Percentiles rank a stretch among this genome's conserved stretches.
Conservation (phyloP, 2,329 filamentous ascomycete genomes). For the Aspergillus nomiae region DNA sequence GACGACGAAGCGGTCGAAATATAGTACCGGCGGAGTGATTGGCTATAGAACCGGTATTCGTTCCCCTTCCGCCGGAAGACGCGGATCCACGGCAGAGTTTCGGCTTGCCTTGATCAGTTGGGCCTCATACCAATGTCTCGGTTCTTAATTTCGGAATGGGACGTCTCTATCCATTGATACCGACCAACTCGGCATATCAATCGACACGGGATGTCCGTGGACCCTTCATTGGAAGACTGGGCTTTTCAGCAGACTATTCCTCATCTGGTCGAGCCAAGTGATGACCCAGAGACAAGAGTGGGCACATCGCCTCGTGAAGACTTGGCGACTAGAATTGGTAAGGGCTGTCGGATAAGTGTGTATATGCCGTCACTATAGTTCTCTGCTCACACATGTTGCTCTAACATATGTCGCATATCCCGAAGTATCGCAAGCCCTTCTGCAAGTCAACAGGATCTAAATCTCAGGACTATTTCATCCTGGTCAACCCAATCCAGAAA, state of each 20-base stretch:
- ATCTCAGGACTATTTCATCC: neutral
- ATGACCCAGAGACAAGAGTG: neutral
- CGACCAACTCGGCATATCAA: neutral
- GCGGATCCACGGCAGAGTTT: neutral
- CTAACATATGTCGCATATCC: neutral
- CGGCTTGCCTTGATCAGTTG: neutral
- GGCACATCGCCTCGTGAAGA: neutral
- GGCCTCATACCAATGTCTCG: neutral
- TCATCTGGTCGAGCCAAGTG: neutral
- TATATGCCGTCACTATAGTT: neutral
- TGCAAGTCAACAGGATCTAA: neutral
- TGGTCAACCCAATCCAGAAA: neutral
- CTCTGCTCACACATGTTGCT: neutral
- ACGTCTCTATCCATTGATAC: neutral
- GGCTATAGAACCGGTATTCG: neutral
- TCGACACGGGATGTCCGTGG: neutral
- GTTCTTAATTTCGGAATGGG: neutral
- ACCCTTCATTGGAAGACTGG: neutral
- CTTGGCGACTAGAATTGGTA: neutral
- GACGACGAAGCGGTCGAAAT: neutral
- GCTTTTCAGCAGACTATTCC: neutral
- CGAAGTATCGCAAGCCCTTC: neutral
- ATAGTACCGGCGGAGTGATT: neutral
- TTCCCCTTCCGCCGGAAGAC: neutral
- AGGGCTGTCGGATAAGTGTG: neutral